Evolutionary conservation across 441 rosid genomes (phyloP).

Genomic region (Mallotus japonicus): DNA sequence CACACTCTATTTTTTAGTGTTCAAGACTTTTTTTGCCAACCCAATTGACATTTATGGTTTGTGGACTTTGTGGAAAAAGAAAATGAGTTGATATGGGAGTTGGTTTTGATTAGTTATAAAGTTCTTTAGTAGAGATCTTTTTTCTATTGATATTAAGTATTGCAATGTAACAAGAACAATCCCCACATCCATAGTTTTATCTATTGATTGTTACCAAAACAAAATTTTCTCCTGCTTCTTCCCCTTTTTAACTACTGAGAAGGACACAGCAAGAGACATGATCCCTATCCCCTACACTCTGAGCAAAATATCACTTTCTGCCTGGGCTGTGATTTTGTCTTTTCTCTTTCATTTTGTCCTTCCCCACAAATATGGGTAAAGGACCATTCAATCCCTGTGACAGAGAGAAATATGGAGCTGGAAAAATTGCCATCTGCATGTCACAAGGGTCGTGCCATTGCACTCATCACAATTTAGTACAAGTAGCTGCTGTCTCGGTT

Average conservation of each 20-base stretch:
- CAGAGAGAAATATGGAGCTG: background rate
- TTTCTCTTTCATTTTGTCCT: background rate
- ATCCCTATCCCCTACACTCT: background rate
- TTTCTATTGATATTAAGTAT: background rate
- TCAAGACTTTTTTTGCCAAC: background rate
- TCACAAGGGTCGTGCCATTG: slow-evolving; percentile 18
- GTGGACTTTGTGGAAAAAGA: background rate
- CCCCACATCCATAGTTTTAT: too few relatives aligned
- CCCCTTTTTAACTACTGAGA: background rate
- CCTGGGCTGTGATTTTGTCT: slow-evolving; percentile 18
- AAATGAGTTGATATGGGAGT: background rate
- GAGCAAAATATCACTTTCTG: slow-evolving; percentile 16
- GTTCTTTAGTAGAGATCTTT: background rate
- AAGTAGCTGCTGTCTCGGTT: background rate
- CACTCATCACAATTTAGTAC: background rate
- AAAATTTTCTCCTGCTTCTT: background rate
- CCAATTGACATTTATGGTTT: slow-evolving; percentile 8
- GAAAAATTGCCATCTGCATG: slow-evolving; percentile 13
- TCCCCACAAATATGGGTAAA: background rate
- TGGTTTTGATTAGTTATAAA: background rate
- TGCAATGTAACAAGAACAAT: background rate
- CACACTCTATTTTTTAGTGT: background rate
- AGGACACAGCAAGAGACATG: slow-evolving; percentile 1
- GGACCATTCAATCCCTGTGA: background rate
- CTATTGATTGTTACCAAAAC: background rate